Base-by-base conservation (phyloP, 768 basidiomycete species). In the Boletus subparvulus region DNA sequence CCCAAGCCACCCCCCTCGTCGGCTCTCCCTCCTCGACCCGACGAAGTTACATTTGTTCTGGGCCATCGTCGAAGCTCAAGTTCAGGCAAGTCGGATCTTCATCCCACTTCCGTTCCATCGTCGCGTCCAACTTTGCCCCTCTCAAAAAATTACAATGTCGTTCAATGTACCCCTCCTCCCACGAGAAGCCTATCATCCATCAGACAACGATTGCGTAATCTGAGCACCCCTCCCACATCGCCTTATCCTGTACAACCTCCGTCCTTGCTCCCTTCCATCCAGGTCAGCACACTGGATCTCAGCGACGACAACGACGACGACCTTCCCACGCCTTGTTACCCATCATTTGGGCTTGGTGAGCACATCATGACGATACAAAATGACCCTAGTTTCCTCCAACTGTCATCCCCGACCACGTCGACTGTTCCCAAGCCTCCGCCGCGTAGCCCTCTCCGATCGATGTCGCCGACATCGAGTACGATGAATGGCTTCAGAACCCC, bases 1-100 rank as follows among this genome's bases (percentile, higher is more conserved):
- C 88, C 87, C 0, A 84, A 83, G 52, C 81, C 82, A 35, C 83
- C 88, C 7, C 87, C 89, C 9, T 78, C 82, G 1, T 72, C 76
- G 17, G 75, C 72, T 24, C 76, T 89, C 1, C 86, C 90, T 5
- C 86, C 85, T 8, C 81, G 86, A 35, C 89, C 88, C 6, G 87
- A 88, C 55, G 86, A 90, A 58, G 47, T 54, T 24, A 53, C 26
- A 5, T 61, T 67, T 61, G 26, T 42, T 69, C 71, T 45, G 58
- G 64, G 50, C 65, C 66, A 69, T 60, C 70, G 61, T 26, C 63
- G 57, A 42, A 66, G 73, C 44, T 75, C 76, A 7, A 79, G 79
- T 37, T 66, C 58, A 26, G 60, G 58, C 33, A 58, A 56, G 3
- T 46, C 60, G 30, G 65, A 73, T 54, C 60, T 78, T 16, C 73